These are phyloP conservation scores for Dryas integrifolia DNA, from an alignment of 331 rosid genomes.

Conservation along the genomic window DNA sequence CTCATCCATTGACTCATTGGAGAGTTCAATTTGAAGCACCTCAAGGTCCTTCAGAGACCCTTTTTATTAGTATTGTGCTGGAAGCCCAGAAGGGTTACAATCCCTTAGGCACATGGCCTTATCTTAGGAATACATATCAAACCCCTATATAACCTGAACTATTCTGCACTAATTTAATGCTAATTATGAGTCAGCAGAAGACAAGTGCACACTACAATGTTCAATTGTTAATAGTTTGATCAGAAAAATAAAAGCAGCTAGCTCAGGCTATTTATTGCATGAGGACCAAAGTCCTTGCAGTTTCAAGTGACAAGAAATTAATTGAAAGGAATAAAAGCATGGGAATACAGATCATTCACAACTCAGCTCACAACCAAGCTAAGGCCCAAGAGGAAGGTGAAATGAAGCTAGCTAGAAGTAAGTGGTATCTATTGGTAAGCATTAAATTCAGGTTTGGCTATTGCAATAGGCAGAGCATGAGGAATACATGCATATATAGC, in stretches of 20 bases:
- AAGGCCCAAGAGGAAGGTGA: slow-evolving; percentile 12
- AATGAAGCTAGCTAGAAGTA: not conserved
- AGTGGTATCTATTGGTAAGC: not conserved
- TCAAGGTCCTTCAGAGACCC: not conserved
- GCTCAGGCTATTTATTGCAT: not conserved
- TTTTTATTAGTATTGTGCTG: too few relatives aligned
- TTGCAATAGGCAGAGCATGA: slow-evolving; percentile 22
- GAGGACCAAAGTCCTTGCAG: slow-evolving; percentile 18
- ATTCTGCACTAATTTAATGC: too few relatives aligned
- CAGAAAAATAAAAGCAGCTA: not conserved
- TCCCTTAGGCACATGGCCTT: not conserved
- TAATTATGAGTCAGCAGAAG: too few relatives aligned
- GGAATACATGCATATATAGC: slow-evolving; percentile 47
- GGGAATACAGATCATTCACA: slow-evolving; percentile 37
- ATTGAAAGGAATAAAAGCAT: slow-evolving; percentile 33
- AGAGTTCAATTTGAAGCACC: too few relatives aligned
- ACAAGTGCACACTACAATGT: too few relatives aligned
- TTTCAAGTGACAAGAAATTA: slow-evolving; percentile 30
- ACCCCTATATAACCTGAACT: too few relatives aligned
- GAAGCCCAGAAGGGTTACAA: too few relatives aligned
- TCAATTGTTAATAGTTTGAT: too few relatives aligned
- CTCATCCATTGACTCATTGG: too few relatives aligned
- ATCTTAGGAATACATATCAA: not conserved
- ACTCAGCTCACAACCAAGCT: slow-evolving; percentile 28
- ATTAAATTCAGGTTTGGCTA: slow-evolving; percentile 71